Evolutionary conservation across 2,329 filamentous ascomycete genomes (phyloP).

Genomic region (Neopestalotiopsis sp.): DNA sequence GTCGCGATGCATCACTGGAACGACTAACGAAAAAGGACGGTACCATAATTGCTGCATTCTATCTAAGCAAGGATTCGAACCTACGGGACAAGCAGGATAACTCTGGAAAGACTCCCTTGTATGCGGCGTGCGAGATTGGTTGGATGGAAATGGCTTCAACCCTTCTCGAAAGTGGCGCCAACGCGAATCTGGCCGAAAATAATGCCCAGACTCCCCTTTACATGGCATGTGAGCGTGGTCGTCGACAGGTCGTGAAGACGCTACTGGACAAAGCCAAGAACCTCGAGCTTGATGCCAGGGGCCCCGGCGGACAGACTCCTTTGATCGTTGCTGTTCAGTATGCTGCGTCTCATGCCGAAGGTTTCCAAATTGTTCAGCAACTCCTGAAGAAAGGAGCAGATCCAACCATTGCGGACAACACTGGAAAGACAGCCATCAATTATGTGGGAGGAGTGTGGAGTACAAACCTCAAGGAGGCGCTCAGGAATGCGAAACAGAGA

Average conservation of each 20-base stretch:
- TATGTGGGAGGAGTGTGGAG: constrained; percentile 11
- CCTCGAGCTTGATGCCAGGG: constrained; percentile 5
- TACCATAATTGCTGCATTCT: neutral
- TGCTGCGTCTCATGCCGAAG: constrained; percentile 4
- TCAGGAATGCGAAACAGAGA: neutral
- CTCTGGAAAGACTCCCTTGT: constrained; percentile 9
- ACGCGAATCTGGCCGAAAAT: constrained; percentile 3
- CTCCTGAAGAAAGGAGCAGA: constrained; percentile 9
- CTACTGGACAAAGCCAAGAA: constrained; percentile 4
- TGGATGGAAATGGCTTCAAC: constrained; percentile 1
- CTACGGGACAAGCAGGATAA: constrained; percentile 7
- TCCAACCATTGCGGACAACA: constrained; percentile 12
- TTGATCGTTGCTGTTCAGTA: constrained; percentile 8
- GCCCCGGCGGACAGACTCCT: constrained; percentile 7
- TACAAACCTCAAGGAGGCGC: neutral
- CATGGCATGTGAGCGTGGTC: constrained; percentile 9
- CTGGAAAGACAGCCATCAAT: constrained; percentile 6
- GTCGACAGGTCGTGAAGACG: neutral
- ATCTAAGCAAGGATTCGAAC: neutral
- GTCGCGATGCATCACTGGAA: neutral
- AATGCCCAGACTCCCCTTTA: constrained; percentile 9
- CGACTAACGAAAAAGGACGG: neutral
- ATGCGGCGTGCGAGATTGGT: constrained; percentile 11
- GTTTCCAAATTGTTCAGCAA: neutral
- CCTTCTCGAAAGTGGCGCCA: neutral